Evolutionary conservation across 306 rosid genomes (phyloP).

Genomic region (Cucumis sativus): DNA sequence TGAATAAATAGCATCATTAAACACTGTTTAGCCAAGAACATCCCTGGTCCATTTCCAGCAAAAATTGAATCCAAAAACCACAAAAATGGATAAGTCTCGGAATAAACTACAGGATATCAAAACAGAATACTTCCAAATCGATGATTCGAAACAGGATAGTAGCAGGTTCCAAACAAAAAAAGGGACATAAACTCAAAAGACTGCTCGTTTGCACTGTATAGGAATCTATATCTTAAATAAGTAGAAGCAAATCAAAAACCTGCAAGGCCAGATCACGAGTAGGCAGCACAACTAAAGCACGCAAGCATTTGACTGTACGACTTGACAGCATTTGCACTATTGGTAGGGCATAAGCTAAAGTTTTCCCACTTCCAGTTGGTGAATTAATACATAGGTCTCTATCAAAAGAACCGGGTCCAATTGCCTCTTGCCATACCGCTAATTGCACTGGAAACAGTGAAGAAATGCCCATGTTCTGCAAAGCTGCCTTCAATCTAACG

Average conservation of each 20-base stretch:
- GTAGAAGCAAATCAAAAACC: conserved; percentile 22
- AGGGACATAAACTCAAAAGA: neutral
- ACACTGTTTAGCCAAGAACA: neutral
- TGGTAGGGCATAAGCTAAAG: conserved; percentile 84
- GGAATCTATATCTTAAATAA: neutral
- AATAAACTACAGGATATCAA: neutral
- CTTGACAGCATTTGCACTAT: conserved; percentile 58
- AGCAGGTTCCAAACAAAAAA: neutral
- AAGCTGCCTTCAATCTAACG: conserved; percentile 46
- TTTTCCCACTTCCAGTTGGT: conserved; percentile 93
- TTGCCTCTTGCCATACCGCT: conserved; percentile 75
- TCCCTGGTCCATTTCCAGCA: neutral
- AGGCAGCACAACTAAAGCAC: conserved; percentile 77
- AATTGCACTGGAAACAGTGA: conserved; percentile 71
- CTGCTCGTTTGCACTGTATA: neutral
- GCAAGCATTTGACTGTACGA: conserved; percentile 41
- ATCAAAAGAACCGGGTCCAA: conserved; percentile 75
- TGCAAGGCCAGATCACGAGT: conserved; percentile 88
- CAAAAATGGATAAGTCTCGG: neutral
- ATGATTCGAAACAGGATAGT: neutral
- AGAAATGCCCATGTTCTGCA: conserved; percentile 45
- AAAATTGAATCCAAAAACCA: neutral
- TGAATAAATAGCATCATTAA: too few species aligned
- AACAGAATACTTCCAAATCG: neutral
- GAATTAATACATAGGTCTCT: conserved; percentile 84